These are phyloP conservation scores for Macrotyloma uniflorum DNA, from an alignment of 306 rosid species.

Conservation along the genomic window DNA sequence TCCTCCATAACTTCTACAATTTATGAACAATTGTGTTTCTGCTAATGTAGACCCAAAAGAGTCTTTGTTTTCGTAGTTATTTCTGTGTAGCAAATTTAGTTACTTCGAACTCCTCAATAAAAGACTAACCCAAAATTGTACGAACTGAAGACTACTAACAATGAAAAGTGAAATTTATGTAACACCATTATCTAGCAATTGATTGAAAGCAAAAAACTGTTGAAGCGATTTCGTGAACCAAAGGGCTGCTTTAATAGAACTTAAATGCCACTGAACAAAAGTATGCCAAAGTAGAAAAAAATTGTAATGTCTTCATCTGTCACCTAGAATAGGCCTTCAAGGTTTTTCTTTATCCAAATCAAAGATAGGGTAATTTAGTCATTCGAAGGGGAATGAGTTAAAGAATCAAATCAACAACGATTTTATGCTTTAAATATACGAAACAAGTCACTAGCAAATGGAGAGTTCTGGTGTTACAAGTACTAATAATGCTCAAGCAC, in stretches of 20 bases:
- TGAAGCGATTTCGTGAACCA: constrained; percentile 30
- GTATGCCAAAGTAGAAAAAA: constrained; percentile 12
- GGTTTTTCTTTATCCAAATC: constrained; percentile 36
- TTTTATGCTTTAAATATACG: constrained; percentile 30
- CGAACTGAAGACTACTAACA: not conserved
- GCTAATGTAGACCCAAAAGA: no score
- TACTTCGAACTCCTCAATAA: constrained; percentile 12
- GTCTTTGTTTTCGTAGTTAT: no score
- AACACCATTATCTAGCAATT: constrained; percentile 30
- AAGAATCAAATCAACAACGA: constrained; percentile 39
- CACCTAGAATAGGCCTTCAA: constrained; percentile 32
- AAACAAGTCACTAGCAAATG: constrained; percentile 38
- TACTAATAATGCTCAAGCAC: constrained; percentile 26
- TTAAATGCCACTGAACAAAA: constrained; percentile 26
- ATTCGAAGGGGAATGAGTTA: constrained; percentile 29
- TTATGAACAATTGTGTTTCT: not conserved
- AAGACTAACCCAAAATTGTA: constrained; percentile 3
- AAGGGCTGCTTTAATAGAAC: constrained; percentile 25
- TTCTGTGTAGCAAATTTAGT: not conserved
- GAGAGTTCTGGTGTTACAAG: constrained; percentile 37
- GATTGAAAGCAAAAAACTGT: constrained; percentile 29
- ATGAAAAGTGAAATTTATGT: not conserved
- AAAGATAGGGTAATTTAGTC: constrained; percentile 46
- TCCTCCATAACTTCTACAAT: not conserved
- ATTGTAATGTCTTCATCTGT: constrained; percentile 8